These are phyloP conservation scores for Candida coquimbonensis DNA, from an alignment of 805 yeast genomes.

Conservation along the genomic window DNA sequence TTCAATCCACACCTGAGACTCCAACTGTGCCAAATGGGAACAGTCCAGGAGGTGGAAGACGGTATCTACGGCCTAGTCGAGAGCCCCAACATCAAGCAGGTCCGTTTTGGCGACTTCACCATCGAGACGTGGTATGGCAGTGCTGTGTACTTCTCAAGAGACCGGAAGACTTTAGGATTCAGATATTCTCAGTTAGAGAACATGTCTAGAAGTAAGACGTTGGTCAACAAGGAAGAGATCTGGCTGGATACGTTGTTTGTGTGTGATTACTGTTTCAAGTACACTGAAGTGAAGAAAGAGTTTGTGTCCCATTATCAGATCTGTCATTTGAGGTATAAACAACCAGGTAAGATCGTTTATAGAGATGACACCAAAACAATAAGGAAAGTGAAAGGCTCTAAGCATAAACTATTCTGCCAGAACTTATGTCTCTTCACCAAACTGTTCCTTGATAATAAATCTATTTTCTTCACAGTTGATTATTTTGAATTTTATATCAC, in stretches of 20 bases:
- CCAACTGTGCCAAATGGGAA: too few relatives aligned
- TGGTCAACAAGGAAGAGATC: conserved; percentile 14
- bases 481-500: conserved; percentile 74
- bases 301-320: conserved; percentile 42
- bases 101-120: conserved; percentile 59
- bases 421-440: conserved; percentile 80
- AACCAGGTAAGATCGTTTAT: conserved; percentile 69
- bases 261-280: conserved; percentile 82
- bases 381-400: conserved; percentile 59
- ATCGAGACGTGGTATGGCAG: conserved; percentile 88
- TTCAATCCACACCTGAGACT: too few relatives aligned
- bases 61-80: conserved; percentile 56
- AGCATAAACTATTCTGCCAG: conserved; percentile 67
- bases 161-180: conserved; percentile 40
- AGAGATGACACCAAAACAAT: conserved; percentile 50
- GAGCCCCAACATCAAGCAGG: conserved; percentile 54
- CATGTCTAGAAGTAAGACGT: conserved; percentile 7
- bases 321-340: conserved; percentile 37
- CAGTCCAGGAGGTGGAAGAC: conserved; percentile 25
- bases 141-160: conserved; percentile 61
- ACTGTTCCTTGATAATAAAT: conserved; percentile 82
- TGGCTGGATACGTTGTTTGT: conserved; percentile 64
- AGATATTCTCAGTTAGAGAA: conserved; percentile 21
- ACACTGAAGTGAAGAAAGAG: conserved; percentile 42
- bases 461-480: conserved; percentile 74